These are phyloP conservation scores for Salinomyces thailandicus DNA, from an alignment of 2,329 filamentous ascomycete genomes.

Conservation along the genomic window DNA sequence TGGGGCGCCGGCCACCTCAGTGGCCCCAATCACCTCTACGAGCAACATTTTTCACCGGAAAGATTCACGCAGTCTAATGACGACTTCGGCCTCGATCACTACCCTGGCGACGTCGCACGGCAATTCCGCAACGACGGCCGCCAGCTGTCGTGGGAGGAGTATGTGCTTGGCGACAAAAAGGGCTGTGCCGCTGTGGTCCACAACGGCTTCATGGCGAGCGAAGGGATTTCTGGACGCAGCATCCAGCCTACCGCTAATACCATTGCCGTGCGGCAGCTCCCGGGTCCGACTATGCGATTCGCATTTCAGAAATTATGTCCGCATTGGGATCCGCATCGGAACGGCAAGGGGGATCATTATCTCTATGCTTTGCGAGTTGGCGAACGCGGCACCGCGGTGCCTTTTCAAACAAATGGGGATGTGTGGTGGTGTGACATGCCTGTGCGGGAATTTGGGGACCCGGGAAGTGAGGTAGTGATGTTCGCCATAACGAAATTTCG, in stretches of 20 bases:
- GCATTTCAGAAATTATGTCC: constrained; percentile 68
- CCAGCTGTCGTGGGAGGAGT: constrained; percentile 66
- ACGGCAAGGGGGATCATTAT: constrained; percentile 55
- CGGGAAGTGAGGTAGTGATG: constrained; percentile 57
- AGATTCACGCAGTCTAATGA: constrained; percentile 59
- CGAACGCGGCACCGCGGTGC: constrained; percentile 48
- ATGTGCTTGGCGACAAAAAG: constrained; percentile 52
- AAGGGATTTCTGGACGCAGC: constrained; percentile 45
- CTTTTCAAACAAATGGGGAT: constrained; percentile 62
- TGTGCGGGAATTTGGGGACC: constrained; percentile 52
- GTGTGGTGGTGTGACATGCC: constrained; percentile 73
- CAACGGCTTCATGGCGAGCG: constrained; percentile 34
- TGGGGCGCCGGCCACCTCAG: constrained; percentile 77
- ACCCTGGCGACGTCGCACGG: constrained; percentile 54
- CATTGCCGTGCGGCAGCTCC: constrained; percentile 50
- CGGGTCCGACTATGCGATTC: constrained; percentile 47
- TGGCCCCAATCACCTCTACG: constrained; percentile 48
- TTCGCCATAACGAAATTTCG: constrained; percentile 49
- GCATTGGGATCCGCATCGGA: constrained; percentile 67
- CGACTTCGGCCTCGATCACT: constrained; percentile 71
- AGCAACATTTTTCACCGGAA: constrained; percentile 54
- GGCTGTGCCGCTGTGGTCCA: constrained; percentile 38
- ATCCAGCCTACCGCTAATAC: constrained; percentile 45
- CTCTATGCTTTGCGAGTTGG: constrained; percentile 61
- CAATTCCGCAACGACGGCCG: constrained; percentile 69